Percentiles rank a stretch among this genome's conserved stretches.
Conservation (phyloP, 371 early-diverging fungal species). For the Apophysomyces ossiformis region DNA sequence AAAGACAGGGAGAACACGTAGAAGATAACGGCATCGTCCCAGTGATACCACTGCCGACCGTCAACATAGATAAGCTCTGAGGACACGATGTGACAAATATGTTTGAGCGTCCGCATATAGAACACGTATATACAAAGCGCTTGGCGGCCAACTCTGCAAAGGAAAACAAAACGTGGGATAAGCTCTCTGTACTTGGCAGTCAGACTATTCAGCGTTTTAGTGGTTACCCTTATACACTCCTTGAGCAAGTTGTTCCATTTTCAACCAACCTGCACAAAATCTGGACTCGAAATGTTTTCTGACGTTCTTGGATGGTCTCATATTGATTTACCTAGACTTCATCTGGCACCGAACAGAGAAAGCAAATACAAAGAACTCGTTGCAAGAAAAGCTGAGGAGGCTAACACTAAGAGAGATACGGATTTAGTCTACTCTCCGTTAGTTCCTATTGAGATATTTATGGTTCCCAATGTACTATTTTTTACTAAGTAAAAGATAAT, state of each 20-base stretch:
- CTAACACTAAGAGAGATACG: background rate
- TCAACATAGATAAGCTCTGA: background rate
- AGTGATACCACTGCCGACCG: background rate
- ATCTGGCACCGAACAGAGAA: background rate
- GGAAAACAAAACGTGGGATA: background rate
- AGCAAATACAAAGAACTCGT: background rate
- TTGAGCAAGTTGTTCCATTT: slow-evolving; percentile 3
- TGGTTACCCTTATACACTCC: background rate
- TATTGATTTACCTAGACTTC: background rate
- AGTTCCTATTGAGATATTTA: no score
- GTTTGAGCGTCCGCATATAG: background rate
- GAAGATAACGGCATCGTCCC: background rate
- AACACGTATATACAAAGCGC: background rate
- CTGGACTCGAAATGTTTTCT: background rate
- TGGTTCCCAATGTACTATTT: no score
- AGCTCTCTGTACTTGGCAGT: slow-evolving; percentile 1
- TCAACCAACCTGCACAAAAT: background rate
- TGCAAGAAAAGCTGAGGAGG: background rate
- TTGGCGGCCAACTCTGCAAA: background rate
- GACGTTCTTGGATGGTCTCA: background rate
- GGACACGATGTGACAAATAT: background rate
- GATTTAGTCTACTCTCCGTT: no score
- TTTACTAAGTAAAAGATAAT: no score
- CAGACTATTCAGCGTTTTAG: slow-evolving; percentile 34
- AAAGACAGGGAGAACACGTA: background rate